Evolutionary conservation across 495 filamentous ascomycete genomes (phyloP).

Genomic region (Podospora sp.): DNA sequence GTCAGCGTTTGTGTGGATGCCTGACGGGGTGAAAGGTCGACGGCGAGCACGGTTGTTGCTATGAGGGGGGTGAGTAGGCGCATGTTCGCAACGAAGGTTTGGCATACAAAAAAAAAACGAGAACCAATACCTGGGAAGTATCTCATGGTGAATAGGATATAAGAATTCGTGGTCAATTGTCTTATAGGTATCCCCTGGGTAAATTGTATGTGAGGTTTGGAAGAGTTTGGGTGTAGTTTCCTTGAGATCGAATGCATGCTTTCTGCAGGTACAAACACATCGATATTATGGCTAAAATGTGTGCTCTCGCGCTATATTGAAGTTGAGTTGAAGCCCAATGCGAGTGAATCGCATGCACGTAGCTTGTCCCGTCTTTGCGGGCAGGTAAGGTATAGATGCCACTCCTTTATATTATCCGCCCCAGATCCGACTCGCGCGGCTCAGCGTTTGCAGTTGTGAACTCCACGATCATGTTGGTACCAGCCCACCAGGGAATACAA

Average conservation of each 20-base stretch:
- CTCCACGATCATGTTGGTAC: not conserved
- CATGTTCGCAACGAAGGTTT: not conserved
- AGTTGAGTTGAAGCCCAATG: not conserved
- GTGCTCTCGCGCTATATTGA: not conserved
- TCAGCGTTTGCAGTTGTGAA: not conserved
- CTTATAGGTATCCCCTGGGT: not conserved
- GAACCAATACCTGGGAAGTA: too few relatives aligned
- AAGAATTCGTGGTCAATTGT: too few relatives aligned
- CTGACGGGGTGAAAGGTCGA: not conserved
- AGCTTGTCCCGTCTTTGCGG: not conserved
- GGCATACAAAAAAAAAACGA: too few relatives aligned
- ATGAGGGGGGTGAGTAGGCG: constrained; percentile 10
- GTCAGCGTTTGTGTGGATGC: constrained; percentile 27
- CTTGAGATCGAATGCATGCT: not conserved
- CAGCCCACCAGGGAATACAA: not conserved
- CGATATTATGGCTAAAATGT: constrained; percentile 22
- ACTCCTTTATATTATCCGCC: not conserved
- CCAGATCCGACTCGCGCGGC: not conserved
- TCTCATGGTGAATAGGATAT: not conserved
- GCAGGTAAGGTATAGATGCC: not conserved
- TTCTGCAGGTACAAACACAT: not conserved
- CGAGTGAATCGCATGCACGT: not conserved
- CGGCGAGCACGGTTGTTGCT: not conserved
- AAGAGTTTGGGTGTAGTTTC: not conserved
- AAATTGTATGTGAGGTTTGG: not conserved